Evolutionary conservation across 169 alveolate genomes (phyloP), one percentile per base, ranked within the genome.

Genomic region (Cryptosporidium parvum): DNA sequence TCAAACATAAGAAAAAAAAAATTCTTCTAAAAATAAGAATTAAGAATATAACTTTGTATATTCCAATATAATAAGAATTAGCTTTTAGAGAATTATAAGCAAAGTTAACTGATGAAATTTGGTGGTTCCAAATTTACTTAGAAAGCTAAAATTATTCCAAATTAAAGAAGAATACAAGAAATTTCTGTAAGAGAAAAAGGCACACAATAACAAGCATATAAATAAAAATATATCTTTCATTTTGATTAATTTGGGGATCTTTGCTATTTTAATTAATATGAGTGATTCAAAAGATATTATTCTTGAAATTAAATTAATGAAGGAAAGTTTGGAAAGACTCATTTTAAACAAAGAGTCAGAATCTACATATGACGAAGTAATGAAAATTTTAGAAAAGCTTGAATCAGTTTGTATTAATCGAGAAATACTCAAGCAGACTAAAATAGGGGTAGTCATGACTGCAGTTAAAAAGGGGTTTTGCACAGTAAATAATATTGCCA

Each of bases 361-460:
- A 14, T 59, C 73, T 39, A n/a, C 89, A 14, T 16, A 29, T 59
- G 75, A 65, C 29, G 93, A 65, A 48, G 70, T 93, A 58, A 65
- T 68, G 21, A 72, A 44, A 14, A 48, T 44, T 58, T 91, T 94
- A 53, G 73, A 61, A 52, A 84, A 52, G 45, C 91, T 94, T 85
- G 94, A 93, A 10, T 71, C 53, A 16, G 67, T 94, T 8, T 75
- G 86, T 48, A 84, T 94, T 48, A 93, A 94, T 73, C 86, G 95
- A 62, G 92, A 92, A 67, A 61, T 94, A 67, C 85, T 94, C n/a
- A 93, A 93, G 87, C 80, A 45, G 44, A 94, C 97, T 2, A 92
- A 93, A 26, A 94, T 94, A 39, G 97, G 97, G 18, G 93, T 89
- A n/a, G 84, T 93, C 16, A 93, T 94, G 75, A 94, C 96, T 21